Evolutionary conservation across 1,139 yeast genomes (phyloP).

Genomic region (Arxiozyma slooffiae): DNA sequence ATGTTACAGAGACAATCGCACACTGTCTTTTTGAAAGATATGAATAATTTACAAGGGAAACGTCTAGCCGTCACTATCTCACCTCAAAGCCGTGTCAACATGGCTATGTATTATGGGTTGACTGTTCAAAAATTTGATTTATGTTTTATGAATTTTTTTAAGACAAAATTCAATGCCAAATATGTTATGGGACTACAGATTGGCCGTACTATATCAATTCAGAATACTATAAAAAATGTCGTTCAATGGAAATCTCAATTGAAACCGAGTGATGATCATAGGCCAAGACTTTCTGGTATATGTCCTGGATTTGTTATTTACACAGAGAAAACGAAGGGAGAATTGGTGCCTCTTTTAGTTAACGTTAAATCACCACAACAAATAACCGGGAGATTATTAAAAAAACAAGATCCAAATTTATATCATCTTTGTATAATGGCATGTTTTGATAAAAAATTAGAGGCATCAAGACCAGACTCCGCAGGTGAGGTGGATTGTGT

Average conservation of each 20-base stretch:
- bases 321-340: constrained; percentile 91
- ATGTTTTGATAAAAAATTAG: constrained; percentile 91
- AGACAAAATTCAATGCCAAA: constrained; percentile 53
- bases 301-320: constrained; percentile 98
- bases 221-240: constrained; percentile 49
- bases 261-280: constrained; percentile 7
- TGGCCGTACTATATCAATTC: constrained; percentile 63
- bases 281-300: constrained; percentile 44
- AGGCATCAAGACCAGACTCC: constrained; percentile 77
- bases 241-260: constrained; percentile 23
- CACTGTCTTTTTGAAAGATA: constrained; percentile 52
- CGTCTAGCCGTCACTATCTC: constrained; percentile 69
- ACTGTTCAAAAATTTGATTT: constrained; percentile 51
- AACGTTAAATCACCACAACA: constrained; percentile 85
- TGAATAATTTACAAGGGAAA: constrained; percentile 15
- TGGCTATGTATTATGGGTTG: constrained; percentile 59
- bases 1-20: constrained; percentile 86
- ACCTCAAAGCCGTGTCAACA: constrained; percentile 77
- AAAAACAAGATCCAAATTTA: constrained; percentile 34
- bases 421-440: constrained; percentile 91
- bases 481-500: constrained; percentile 81
- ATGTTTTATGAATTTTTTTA: constrained; percentile 48
- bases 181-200: constrained; percentile 78
- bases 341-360: constrained; percentile 53
- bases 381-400: constrained; percentile 72